These are phyloP conservation scores for Chrysochromulina parva DNA, from an alignment of 78 protist species.

Conservation along the genomic window DNA sequence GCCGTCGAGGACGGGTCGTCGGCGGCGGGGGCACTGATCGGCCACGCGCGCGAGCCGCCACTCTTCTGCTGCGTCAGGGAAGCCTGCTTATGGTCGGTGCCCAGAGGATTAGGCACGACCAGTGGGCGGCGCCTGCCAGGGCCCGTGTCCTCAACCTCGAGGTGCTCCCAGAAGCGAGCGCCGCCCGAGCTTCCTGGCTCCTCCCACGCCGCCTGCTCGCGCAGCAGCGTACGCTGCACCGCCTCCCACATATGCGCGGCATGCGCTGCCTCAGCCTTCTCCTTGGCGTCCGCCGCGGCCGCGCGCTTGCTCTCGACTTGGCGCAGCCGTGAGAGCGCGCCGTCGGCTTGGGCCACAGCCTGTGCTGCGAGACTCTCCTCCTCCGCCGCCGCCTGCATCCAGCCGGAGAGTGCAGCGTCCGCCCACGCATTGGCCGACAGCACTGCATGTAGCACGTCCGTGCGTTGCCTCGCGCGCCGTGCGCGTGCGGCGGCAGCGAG, in stretches of 20 bases:
- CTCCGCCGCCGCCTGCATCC: no score
- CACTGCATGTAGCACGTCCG: no score
- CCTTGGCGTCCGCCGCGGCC: not conserved
- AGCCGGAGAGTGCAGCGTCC: no score
- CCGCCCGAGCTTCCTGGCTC: not conserved
- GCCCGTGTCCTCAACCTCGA: not conserved
- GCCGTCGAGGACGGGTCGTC: no score
- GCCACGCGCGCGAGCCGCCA: not conserved
- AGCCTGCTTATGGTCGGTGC: not conserved
- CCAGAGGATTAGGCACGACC: not conserved
- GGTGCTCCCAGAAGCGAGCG: not conserved
- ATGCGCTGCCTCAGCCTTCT: not conserved
- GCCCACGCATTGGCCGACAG: no score
- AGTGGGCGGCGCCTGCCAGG: not conserved
- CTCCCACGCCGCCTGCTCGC: slow-evolving; percentile 8
- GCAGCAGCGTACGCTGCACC: not conserved
- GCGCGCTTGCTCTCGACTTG: no score
- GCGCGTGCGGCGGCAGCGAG: not conserved
- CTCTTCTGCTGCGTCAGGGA: not conserved
- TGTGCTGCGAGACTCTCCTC: no score
- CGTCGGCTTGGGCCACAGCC: no score
- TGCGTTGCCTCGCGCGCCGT: no score
- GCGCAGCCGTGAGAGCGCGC: no score
- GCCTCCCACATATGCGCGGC: not conserved
- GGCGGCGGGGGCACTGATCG: no score